Base-by-base conservation (phyloP, 345 rosid genomes). In the Citrus unshiu region DNA sequence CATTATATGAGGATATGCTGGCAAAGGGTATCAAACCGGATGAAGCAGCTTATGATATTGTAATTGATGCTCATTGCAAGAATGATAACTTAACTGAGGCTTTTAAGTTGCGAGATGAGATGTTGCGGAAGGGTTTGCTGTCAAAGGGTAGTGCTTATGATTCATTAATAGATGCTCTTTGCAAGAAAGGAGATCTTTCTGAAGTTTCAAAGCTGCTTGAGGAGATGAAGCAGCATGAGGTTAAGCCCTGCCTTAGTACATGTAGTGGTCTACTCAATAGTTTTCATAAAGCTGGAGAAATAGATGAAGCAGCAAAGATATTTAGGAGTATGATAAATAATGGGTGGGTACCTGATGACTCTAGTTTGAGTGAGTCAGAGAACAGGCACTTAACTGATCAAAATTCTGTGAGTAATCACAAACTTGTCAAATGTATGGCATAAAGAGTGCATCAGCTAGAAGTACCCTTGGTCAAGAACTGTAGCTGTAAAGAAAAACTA, bases 11-110 rank as follows among this genome's bases (percentile, higher is more conserved):
- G 43, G 80, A 77, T 76, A 85, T 85, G 87, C 49, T 85, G 69
- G 67, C 68, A 34, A 68, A 74, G 76, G 83, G 83, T 77, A 54
- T 82, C 49, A 69, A 65, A 54, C 85, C 82, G 2, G 81, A 80
- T 75, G 75, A 51, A 29, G 70, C 72, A 24, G 54, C 77, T 57
- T 85, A 70, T 61, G 21, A 77, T 3, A 68, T 68, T 54, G 43
- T 85, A 64, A 77, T 85, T 58, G 79, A 82, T 54, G 81, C 80
- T 32, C 68, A 82, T 46, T 85, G 83, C 81, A 82, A 80, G 80
- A 64, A 65, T 27, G 83, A 70, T 49, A 70, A 75, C 72, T 39
- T 60, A 10, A 18, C 2, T 25, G 78, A 65, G 56, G 83, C 87
- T 22, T 73, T 70, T 37, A 73, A 73, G 56, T 60, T 73, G 68